Evolutionary conservation across 805 yeast species (phyloP).

Genomic region (Wickerhamomyces alni): DNA sequence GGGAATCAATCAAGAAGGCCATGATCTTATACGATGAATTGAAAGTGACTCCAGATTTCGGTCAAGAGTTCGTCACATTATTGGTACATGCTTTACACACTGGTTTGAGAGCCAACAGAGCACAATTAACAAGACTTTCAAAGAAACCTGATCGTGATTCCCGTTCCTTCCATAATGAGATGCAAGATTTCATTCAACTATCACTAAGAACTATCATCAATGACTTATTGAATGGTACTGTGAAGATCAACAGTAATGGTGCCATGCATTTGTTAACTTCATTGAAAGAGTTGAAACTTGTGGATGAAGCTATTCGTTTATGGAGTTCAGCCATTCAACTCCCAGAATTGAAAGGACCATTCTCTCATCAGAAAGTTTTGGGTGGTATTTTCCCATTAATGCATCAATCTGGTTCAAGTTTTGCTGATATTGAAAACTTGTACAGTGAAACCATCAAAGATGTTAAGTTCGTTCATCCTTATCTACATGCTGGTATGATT

Average conservation of each 20-base stretch:
- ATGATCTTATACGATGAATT: constrained; percentile 45
- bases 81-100: constrained; percentile 48
- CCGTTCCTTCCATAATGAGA: constrained; percentile 48
- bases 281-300: constrained; percentile 52
- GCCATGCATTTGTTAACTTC: constrained; percentile 53
- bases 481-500: constrained; percentile 65
- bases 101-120: constrained; percentile 49
- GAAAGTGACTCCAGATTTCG: constrained; percentile 40
- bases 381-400: constrained; percentile 66
- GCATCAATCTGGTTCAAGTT: constrained; percentile 53
- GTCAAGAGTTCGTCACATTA: constrained; percentile 39
- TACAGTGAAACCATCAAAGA: constrained; percentile 39
- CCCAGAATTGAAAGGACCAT: constrained; percentile 34
- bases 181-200: constrained; percentile 42
- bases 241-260: constrained; percentile 45
- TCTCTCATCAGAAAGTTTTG: constrained; percentile 59
- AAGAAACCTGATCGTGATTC: constrained; percentile 58
- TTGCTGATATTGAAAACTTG: constrained; percentile 53
- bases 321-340: constrained; percentile 63
- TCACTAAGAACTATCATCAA: constrained; percentile 48
- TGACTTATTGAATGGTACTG: constrained; percentile 39
- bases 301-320: constrained; percentile 57
- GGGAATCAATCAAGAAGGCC: constrained; percentile 46
- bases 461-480: constrained; percentile 27
- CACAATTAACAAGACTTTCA: constrained; percentile 46